Percentiles rank a stretch among this genome's conserved stretches.
Evolutionary conservation across 495 filamentous ascomycete genomes (phyloP).

Genomic region (Hypomontagnella monticulosa): DNA sequence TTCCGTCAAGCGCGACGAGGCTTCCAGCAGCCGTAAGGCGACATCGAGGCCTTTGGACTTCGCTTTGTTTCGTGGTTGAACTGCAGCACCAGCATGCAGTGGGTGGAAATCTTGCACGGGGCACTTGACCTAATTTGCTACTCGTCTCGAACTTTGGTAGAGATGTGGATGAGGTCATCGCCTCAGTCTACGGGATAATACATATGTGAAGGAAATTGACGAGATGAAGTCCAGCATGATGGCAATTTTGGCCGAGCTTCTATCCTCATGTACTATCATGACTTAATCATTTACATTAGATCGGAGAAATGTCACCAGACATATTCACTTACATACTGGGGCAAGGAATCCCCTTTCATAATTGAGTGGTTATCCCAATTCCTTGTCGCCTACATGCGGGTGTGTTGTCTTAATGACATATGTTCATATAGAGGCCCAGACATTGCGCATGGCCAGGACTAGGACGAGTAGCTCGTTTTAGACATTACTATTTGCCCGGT

Average conservation of each 20-base stretch:
- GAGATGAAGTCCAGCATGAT: conserved; percentile 42
- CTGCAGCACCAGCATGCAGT: conserved; percentile 10
- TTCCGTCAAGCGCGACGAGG: conserved; percentile 36
- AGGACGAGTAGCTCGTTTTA: no score
- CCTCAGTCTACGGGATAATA: conserved; percentile 44
- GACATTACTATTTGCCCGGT: no score
- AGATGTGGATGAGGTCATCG: conserved; percentile 43
- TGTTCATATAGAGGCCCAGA: no score
- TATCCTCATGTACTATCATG: conserved; percentile 39
- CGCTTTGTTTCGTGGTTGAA: conserved; percentile 38
- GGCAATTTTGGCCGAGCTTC: conserved; percentile 45
- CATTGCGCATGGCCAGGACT: no score
- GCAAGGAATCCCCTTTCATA: not conserved
- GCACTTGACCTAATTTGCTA: conserved; percentile 43
- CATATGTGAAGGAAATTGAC: conserved; percentile 37
- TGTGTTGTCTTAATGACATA: not conserved
- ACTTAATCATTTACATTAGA: conserved; percentile 34
- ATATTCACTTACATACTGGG: conserved; percentile 23
- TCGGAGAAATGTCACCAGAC: conserved; percentile 33
- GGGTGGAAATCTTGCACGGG: conserved; percentile 12
- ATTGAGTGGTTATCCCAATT: not conserved
- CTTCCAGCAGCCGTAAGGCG: conserved; percentile 18
- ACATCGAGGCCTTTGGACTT: conserved; percentile 29
- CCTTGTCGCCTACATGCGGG: not conserved
- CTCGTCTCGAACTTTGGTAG: conserved; percentile 38